phyloP scores from a whole-genome alignment of 352 stramenopile species.

The Blastocystis sp. region DNA sequence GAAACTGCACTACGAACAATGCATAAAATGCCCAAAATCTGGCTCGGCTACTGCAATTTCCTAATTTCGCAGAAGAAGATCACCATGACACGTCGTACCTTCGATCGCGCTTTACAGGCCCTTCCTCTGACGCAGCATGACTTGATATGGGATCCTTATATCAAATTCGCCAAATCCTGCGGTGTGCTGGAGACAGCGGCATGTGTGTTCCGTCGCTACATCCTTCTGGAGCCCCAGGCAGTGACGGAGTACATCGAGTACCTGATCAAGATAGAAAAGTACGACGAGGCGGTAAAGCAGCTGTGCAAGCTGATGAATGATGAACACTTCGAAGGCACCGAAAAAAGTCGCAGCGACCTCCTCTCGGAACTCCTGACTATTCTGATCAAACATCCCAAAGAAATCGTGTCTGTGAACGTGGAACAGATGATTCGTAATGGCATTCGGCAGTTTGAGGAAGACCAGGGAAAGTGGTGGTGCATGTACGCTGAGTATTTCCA shows the following conservation, averaged over 20 bases:
- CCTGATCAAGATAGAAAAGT: constrained; percentile 70
- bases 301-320: constrained; percentile 75
- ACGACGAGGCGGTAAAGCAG: constrained; percentile 75
- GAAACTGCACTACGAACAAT: constrained; percentile 83
- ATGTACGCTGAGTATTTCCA: constrained; percentile 94
- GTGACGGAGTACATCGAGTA: constrained; percentile 67
- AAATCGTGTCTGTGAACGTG: constrained; percentile 83
- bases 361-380: constrained; percentile 94
- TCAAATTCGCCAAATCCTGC: constrained; percentile 77
- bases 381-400: constrained; percentile 83
- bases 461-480: constrained; percentile 93
- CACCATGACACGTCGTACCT: constrained; percentile 75
- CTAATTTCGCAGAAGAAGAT: constrained; percentile 73
- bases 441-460: constrained; percentile 83
- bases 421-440: constrained; percentile 87
- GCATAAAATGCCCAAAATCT: constrained; percentile 90
- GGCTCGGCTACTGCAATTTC: constrained; percentile 77
- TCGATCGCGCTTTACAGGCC: constrained; percentile 86
- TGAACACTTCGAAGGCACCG: constrained; percentile 66
- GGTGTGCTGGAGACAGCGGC: constrained; percentile 74
- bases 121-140: constrained; percentile 95
- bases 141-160: constrained; percentile 85
- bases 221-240: constrained; percentile 72
- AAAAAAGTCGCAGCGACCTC: constrained; percentile 79
- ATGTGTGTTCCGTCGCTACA: constrained; percentile 76